Evolutionary conservation across 352 stramenopile genomes (phyloP).

Genomic region (Saprolegnia parasitica): DNA sequence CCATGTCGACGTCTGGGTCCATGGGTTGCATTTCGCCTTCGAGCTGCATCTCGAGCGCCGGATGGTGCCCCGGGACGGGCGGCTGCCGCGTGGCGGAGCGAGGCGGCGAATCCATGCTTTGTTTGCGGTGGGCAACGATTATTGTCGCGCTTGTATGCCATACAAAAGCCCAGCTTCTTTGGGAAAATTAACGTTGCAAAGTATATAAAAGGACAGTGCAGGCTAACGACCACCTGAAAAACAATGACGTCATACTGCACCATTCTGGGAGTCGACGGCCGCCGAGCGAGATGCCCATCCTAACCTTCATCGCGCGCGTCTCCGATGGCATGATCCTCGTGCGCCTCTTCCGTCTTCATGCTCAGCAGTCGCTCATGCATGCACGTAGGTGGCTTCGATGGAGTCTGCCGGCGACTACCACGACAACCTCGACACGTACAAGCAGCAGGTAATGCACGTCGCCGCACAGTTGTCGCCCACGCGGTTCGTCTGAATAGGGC

Average conservation of each 20-base stretch:
- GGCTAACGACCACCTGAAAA: too few relatives aligned
- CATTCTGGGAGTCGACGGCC: constrained; percentile 3
- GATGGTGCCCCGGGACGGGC: not conserved
- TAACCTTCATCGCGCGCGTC: constrained; percentile 92
- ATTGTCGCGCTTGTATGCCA: not conserved
- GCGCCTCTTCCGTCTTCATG: constrained; percentile 22
- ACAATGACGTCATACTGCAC: constrained; percentile 8
- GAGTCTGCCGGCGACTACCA: constrained; percentile 80
- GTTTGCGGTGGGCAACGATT: not conserved
- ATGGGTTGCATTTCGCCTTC: constrained; percentile 10
- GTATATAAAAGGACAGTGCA: too few relatives aligned
- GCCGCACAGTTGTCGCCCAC: not conserved
- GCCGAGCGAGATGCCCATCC: constrained; percentile 82
- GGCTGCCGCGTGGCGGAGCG: not conserved
- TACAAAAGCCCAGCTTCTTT: not conserved
- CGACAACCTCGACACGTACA: constrained; percentile 85
- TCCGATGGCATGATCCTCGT: constrained; percentile 92
- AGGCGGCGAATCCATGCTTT: constrained; percentile 7
- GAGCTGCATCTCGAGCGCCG: constrained; percentile 4
- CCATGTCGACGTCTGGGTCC: constrained; percentile 2
- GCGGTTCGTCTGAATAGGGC: constrained; percentile 41
- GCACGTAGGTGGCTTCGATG: constrained; percentile 88
- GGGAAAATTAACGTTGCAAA: not conserved
- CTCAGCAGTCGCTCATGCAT: not conserved
- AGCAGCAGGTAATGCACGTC: constrained; percentile 55